Evolutionary conservation across 352 stramenopile species (phyloP).

Genomic region (Blastocystis sp.): DNA sequence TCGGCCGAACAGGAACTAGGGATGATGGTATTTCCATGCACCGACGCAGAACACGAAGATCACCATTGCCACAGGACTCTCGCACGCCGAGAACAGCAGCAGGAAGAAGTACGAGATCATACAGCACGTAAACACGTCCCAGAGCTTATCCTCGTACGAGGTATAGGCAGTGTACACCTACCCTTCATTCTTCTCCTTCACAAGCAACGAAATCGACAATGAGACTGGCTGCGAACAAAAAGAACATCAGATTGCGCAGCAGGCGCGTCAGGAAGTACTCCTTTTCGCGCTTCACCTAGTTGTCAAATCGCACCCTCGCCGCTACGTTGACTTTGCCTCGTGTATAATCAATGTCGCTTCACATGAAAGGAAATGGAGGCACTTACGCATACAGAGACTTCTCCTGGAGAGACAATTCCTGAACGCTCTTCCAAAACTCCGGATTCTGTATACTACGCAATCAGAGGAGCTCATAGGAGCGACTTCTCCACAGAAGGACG

Average conservation of each 20-base stretch:
- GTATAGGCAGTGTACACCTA: constrained; percentile 50
- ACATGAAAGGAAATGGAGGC: neutral
- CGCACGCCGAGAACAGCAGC: constrained; percentile 1
- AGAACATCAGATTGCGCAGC: constrained; percentile 40
- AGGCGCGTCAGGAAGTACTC: constrained; percentile 52
- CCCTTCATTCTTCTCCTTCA: neutral
- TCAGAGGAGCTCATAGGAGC: neutral
- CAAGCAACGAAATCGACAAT: constrained; percentile 14
- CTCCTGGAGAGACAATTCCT: constrained; percentile 57
- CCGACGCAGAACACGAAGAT: constrained; percentile 15
- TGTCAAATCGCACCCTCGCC: neutral
- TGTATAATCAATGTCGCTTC: constrained; percentile 55
- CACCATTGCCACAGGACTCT: neutral
- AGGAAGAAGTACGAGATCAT: constrained; percentile 10
- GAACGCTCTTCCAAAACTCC: constrained; percentile 62
- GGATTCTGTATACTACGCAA: constrained; percentile 18
- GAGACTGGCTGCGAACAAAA: constrained; percentile 14
- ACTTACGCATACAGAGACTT: constrained; percentile 53
- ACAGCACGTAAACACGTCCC: constrained; percentile 62
- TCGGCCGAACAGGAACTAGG: constrained; percentile 10
- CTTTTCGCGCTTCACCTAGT: constrained; percentile 4
- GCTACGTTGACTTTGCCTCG: constrained; percentile 30
- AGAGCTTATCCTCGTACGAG: constrained; percentile 34
- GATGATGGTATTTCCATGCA: neutral
- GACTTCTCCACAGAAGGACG: neutral